A percentile compares a stretch with the other conserved stretches of the same genome.
Conservation (phyloP, 164 flowering plant species). For the Berberis vulgaris region DNA sequence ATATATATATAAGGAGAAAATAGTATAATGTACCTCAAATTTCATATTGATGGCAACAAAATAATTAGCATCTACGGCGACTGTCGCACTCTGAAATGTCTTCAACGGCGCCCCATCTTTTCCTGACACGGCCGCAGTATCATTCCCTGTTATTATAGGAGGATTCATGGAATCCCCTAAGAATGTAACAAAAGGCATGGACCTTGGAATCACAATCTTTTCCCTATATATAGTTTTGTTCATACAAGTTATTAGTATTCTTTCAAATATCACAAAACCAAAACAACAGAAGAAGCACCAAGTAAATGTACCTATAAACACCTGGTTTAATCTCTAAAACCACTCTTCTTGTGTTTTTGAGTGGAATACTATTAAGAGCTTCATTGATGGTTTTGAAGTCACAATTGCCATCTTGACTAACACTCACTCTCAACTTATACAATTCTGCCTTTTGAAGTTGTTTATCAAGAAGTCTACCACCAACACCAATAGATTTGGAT, state of each 20-base stretch:
- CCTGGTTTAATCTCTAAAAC: conserved; percentile 37
- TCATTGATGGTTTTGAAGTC: conserved; percentile 30
- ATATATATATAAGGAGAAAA: not conserved
- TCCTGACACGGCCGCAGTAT: conserved; percentile 42
- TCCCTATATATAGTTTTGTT: conserved; percentile 33
- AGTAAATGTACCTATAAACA: conserved; percentile 30
- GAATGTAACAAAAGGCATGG: conserved; percentile 46
- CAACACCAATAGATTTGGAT: not conserved
- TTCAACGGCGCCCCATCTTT: conserved; percentile 34
- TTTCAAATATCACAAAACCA: not conserved
- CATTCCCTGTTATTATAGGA: conserved; percentile 61
- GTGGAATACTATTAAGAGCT: conserved; percentile 32
- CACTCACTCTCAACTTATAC: conserved; percentile 24
- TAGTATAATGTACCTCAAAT: conserved; percentile 44
- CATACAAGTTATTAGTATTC: not conserved
- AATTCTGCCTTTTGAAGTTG: conserved; percentile 39
- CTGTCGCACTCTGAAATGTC: conserved; percentile 61
- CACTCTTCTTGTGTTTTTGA: conserved; percentile 32
- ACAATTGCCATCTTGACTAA: conserved; percentile 36
- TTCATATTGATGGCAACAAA: conserved; percentile 57
- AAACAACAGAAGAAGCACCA: not conserved
- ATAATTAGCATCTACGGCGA: conserved; percentile 52
- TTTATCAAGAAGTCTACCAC: conserved; percentile 16
- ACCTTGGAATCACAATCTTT: conserved; percentile 39
- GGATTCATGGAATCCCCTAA: conserved; percentile 40